Conservation (phyloP, 1,139 yeast species). For the Saccharomyces hybrid region DNA sequence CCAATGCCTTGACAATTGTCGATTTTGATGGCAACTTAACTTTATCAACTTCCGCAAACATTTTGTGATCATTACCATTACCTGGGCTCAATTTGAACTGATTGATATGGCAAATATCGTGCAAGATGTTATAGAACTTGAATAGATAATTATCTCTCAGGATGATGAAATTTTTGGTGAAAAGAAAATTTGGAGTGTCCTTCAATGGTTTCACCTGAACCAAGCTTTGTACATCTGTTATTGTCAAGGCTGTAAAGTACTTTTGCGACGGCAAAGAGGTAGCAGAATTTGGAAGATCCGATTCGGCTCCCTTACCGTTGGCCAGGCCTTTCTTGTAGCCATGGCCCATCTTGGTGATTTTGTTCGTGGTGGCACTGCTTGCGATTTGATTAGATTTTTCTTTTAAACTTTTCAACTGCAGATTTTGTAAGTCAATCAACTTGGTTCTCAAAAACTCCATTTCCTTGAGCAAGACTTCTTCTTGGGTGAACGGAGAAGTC, state of each 20-base stretch:
- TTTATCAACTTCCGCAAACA: neutral
- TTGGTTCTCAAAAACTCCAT: conserved; percentile 22
- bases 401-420: conserved; percentile 3
- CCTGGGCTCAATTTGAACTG: neutral
- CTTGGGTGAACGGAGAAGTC: conserved; percentile 25
- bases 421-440: conserved; percentile 19
- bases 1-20: neutral
- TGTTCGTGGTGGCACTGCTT: neutral
- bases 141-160: neutral
- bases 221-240: neutral
- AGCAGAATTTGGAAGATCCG: neutral
- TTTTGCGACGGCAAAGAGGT: neutral
- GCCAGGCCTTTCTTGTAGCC: neutral
- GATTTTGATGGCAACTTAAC: neutral
- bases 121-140: neutral
- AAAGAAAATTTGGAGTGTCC: conserved; percentile 1
- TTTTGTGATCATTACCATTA: neutral
- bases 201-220: neutral
- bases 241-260: neutral
- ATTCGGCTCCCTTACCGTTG: neutral
- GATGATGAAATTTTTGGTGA: neutral
- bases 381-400: neutral
- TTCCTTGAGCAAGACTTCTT: conserved; percentile 26
- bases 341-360: neutral
- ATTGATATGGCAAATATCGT: neutral